Base-by-base conservation (phyloP, 1,284 basidiomycete genomes). In the Xerocomus nothofagi region DNA sequence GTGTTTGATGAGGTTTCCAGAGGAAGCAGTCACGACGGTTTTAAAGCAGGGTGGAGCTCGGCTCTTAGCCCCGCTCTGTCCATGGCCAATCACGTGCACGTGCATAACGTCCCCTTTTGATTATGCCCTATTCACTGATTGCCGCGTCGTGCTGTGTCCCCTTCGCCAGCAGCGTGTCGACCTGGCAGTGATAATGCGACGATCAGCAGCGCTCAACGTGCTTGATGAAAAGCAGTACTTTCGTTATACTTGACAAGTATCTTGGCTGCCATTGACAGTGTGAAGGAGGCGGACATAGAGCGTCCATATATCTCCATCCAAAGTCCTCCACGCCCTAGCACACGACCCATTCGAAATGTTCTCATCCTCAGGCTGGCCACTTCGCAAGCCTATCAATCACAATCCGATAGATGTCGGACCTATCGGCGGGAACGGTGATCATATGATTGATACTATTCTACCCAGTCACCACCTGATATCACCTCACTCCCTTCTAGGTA, bases 31-130 rank as follows among this genome's bases (percentile, higher is more conserved):
- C 24, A 30, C 12, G 18, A 44, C 33, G 44, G 40, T 44, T 49
- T 65, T 58, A 56, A 63, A 34, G 43, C n/a, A 30, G 10, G 8
- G 47, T 57, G 57, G 47, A 45, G 46, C 14, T 44, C 60, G 50
- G 60, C 45, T 57, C 50, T 51, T 47, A 41, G 47, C n/a, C 52
- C 57, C 43, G 34, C 40, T 30, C n/a, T n/a, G n/a, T 32, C 32
- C 20, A 11, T 3, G 18, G 15, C 20, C 11, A 47, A 58, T 60
- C 57, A 59, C 57, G 57, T 59, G 59, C 57, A 59, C 57, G 57
- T 59, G 59, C 3, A n/a, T 33, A 6, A 7, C 33, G 18, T n/a
- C 9, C 42, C 23, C 24, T 12, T 43, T 23, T 20, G n/a, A n/a
- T n/a, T 21, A 17, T 15, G 14, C 5, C 17, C 18, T 24, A n/a